Evolutionary conservation across 1,139 yeast genomes (phyloP), one percentile per base, ranked within the genome.

Genomic region (Blastobotrys illinoisensis): DNA sequence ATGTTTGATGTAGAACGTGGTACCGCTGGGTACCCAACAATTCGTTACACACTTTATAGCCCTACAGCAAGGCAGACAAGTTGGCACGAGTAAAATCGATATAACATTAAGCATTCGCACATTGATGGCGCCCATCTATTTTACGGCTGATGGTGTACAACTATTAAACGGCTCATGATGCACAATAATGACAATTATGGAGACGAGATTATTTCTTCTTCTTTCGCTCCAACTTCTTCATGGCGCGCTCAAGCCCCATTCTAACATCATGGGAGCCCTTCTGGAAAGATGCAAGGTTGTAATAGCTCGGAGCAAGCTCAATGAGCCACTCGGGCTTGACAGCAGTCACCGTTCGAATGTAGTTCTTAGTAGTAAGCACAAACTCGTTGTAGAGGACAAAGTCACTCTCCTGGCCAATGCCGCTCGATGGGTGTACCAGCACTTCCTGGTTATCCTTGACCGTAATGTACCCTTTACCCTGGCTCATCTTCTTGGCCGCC

Each of bases 381-480:
- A 93, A 88, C 73, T 93, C 99, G 71, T 93, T 88, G 76, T 93
- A 93, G 53, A 93, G 79, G 48, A 93, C 89, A 95, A 96, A 93
- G 68, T 91, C 97, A 57, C 85, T 85, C 59, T 88, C 95, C 59
- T 83, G 85, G 20, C 88, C 85, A 60, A 93, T 74, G 11, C 90
- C 97, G 1, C 97, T 88, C 54, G 95, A 85, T 56, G 99, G 99
- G 69, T 93, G 99, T 46, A 93, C 78, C 64, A 90, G 74, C 14
- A 93, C 99, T 59, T 91, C 98, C 74, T 93, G 99, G 70, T 91
- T 90, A 71, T 93, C 99, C 72, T 90, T 90, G 53, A 91, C 86
- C 0, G 99, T 93, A 62, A 87, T 79, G 71, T 86, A 93, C 80
- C 85, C 74, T 59, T 67, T 69, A 51, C 65, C 59, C 28, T 66